These are phyloP conservation scores for Talaromyces sp. DNA, from an alignment of 2,329 filamentous ascomycete species.

Conservation along the genomic window DNA sequence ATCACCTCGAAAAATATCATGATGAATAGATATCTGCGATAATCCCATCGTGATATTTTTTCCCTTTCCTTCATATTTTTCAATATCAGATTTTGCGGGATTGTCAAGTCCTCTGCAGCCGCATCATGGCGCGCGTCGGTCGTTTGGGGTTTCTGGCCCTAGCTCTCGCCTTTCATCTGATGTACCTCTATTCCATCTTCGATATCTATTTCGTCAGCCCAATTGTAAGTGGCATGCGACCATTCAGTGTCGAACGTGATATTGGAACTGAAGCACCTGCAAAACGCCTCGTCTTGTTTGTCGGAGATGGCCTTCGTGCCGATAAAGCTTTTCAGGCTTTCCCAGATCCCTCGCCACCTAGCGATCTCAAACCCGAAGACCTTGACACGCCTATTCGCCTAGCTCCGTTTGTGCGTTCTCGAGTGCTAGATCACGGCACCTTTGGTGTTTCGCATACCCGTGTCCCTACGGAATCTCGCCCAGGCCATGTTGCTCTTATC, in stretches of 20 bases:
- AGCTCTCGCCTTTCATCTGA: slow-evolving; percentile 85
- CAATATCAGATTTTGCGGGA: background rate
- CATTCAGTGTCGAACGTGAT: slow-evolving; percentile 66
- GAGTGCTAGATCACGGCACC: slow-evolving; percentile 82
- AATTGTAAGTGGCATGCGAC: slow-evolving; percentile 90
- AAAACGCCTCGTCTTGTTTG: slow-evolving; percentile 85
- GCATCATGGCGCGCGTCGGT: slow-evolving; percentile 51
- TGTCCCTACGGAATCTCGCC: slow-evolving; percentile 92
- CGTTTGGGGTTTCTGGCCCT: slow-evolving; percentile 82
- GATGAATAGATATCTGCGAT: background rate
- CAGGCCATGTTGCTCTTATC: slow-evolving; percentile 94
- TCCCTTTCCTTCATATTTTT: background rate
- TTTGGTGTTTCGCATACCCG: slow-evolving; percentile 97
- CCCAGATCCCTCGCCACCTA: slow-evolving; percentile 71
- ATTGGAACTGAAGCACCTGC: slow-evolving; percentile 66
- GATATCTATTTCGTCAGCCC: slow-evolving; percentile 98
- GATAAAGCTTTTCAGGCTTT: slow-evolving; percentile 97
- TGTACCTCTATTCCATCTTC: slow-evolving; percentile 95
- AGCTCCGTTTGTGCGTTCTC: slow-evolving; percentile 85
- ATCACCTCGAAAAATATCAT: background rate
- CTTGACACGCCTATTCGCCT: slow-evolving; percentile 64
- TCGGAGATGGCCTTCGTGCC: slow-evolving; percentile 93
- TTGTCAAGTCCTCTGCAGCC: background rate
- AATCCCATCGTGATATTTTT: background rate
- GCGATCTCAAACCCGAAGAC: slow-evolving; percentile 24